Evolutionary conservation across 2,329 filamentous ascomycete species (phyloP), one percentile per base, ranked within the genome.

Genomic region (Paramyrothecium roridum): DNA sequence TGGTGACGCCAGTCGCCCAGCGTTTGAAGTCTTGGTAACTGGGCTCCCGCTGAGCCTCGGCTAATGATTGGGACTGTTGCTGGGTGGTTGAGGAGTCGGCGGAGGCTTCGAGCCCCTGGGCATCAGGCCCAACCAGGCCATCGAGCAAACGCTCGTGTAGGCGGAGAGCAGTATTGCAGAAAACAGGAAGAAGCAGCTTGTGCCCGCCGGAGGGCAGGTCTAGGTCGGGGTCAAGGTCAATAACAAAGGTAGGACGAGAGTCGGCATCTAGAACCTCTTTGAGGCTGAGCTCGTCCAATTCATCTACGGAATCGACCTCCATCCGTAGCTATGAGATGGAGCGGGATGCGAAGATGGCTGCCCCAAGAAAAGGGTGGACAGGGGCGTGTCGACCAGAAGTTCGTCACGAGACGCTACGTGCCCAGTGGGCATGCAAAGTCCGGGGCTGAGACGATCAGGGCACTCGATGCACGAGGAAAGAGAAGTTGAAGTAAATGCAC

Each of bases 211-310:
- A 52, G 10, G 22, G 23, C 23, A 21, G 6, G 10, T 63, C 61
- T 3, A 56, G 53, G 30, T 74, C 71, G 1, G 71, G 71, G 50
- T 74, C 71, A 8, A 74, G 67, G 40, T 74, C 71, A 7, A 74
- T 61, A 26, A 73, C 63, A 57, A 74, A 73, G 13, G 70, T 73
- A 3, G 71, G 71, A 8, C 71, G 67, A 1, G 71, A 70, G 51
- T 74, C 71, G 30, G 69, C 67, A 33, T 73, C 65, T 16, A 73
- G 62, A 30, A 73, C 54, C n/a, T 73, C 69, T 50, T 87, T 79
- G 11, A 81, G 83, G 7, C 74, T 69, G 16, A 61, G 55, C 51
- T 70, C 69, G 11, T 70, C 70, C 47, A 62, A 54, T 17, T 61
- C 61, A 12, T 57, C 48, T 37, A 53, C 52, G 19, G 52, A 40